Conservation (phyloP, 169 alveolate species). For the Babesia caballi region DNA sequence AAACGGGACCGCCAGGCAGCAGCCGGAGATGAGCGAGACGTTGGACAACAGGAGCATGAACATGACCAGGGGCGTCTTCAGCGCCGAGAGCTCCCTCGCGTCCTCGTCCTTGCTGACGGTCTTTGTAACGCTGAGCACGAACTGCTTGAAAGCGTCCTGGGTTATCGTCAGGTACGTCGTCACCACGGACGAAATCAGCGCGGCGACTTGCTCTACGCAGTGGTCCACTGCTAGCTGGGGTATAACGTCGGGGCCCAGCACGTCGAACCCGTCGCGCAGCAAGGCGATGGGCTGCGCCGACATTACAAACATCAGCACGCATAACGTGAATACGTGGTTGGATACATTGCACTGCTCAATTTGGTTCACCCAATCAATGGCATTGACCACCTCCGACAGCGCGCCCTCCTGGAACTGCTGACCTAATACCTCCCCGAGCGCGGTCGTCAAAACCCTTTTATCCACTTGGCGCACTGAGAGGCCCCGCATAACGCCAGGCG, state of each 20-base stretch:
- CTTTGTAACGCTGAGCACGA: constrained; percentile 23
- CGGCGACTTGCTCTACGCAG: constrained; percentile 20
- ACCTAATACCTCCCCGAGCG: neutral
- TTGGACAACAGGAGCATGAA: constrained; percentile 46
- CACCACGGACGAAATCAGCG: constrained; percentile 14
- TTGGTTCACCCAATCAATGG: constrained; percentile 10
- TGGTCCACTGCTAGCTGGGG: neutral
- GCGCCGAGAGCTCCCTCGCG: neutral
- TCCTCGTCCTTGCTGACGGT: constrained; percentile 16
- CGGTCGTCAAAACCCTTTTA: neutral
- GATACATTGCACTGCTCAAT: constrained; percentile 12
- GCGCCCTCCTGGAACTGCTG: neutral
- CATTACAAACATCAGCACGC: constrained; percentile 2
- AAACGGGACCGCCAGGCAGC: constrained; percentile 23
- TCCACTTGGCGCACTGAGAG: neutral
- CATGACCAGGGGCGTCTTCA: constrained; percentile 4
- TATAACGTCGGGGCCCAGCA: neutral
- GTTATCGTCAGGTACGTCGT: constrained; percentile 24
- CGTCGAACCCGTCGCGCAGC: neutral
- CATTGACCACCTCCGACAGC: neutral
- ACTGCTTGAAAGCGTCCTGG: constrained; percentile 43
- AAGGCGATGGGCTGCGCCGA: constrained; percentile 19
- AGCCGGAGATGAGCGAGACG: constrained; percentile 6
- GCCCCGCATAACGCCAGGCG: neutral
- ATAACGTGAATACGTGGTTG: constrained; percentile 2